Base-by-base conservation (phyloP, 108 stramenopile genomes). In the Cyclotella sp. region DNA sequence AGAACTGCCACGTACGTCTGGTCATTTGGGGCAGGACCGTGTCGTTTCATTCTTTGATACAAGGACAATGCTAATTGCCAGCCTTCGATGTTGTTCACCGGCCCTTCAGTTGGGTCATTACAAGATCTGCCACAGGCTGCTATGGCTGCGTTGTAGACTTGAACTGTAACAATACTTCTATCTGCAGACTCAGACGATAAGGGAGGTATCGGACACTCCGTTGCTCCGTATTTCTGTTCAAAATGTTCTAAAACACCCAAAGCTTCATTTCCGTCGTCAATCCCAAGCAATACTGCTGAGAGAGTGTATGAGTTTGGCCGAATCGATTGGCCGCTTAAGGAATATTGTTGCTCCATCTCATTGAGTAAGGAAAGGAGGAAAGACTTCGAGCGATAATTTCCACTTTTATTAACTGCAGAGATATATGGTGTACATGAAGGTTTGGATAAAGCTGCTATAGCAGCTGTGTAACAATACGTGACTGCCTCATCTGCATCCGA, bases 41-140 rank as follows among this genome's bases (percentile, higher is more conserved):
- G 51, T 10, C 75, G 63, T 69, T 69, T 78, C 85, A 92, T 90
- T 22, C 72, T 51, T 14, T 83, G 77, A 57, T 86, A 65, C 19
- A 89, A 43, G 14, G 83, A 62, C 8, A 88, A 55, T 2, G 87
- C 88, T 18, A 60, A 75, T 70, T 89, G 85, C 86, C 86, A 92
- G 22, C 76, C 85, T 39, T 65, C 44, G 13, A 9, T 24, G 3
- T 45, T 6, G 18, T 44, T 76, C 34, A 34, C 34, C 34, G 4
- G 6, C 34, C 34, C 42, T 18, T 43, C 58, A 53, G 1, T 68
- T 12, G 55, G 11, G 1, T 72, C 14, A 7, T 60, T 59, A 26
- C 3, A 15, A 39, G 43, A 45, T 41, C 34, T 41, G 21, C 45
- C 21, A 26, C 64, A 65, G 7, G 64, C 64, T 26, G 45, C n/a